Percentiles rank a stretch among this genome's conserved stretches.
Conservation (phyloP, 2,329 filamentous ascomycete genomes). For the Trichoderma semiorbis region DNA sequence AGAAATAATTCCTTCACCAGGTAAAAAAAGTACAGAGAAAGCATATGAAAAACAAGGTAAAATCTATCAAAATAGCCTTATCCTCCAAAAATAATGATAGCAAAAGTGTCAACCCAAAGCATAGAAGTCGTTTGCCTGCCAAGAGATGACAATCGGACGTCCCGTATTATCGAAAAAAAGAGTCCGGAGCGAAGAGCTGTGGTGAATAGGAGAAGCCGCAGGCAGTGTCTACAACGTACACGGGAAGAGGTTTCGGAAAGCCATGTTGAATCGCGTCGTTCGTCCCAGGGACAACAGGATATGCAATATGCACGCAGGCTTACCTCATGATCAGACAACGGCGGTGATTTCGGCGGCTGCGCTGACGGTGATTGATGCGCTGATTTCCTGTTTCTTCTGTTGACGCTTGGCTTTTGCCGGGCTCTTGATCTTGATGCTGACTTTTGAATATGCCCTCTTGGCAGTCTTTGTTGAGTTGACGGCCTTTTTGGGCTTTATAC, state of each 20-base stretch:
- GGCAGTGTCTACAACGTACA: neutral
- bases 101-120: neutral
- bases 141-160: neutral
- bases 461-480: neutral
- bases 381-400: neutral
- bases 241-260: neutral
- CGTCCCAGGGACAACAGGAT: neutral
- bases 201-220: neutral
- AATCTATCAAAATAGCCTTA: neutral
- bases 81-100: neutral
- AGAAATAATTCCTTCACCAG: neutral
- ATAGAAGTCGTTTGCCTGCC: neutral
- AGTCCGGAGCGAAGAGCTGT: neutral
- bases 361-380: constrained; percentile 4
- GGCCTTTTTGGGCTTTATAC: neutral
- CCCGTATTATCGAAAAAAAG: neutral
- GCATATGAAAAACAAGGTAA: neutral
- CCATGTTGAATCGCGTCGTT: neutral
- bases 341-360: neutral
- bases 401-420: neutral
- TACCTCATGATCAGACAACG: neutral
- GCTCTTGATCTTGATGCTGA: constrained; percentile 3
- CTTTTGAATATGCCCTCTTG: neutral
- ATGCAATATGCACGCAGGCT: neutral
- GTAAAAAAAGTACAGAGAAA: neutral